phyloP scores from a whole-genome alignment of 768 basidiomycete genomes.

The Suillus americanus region DNA sequence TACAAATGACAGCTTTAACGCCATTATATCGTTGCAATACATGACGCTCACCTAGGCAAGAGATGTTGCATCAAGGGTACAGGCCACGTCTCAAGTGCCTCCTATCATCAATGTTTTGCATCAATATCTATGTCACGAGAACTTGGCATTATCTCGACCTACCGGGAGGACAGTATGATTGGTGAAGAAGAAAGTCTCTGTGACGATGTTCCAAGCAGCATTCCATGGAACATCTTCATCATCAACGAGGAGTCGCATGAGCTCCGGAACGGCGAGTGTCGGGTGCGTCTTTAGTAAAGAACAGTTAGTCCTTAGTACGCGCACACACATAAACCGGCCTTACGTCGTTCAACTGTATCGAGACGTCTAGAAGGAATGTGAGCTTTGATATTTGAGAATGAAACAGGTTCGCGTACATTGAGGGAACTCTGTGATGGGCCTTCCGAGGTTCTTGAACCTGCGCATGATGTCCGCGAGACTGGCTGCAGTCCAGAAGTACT shows the following conservation, averaged over 20 bases:
- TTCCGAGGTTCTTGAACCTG: conserved; percentile 87
- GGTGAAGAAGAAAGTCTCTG: conserved; percentile 92
- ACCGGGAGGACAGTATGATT: conserved; percentile 93
- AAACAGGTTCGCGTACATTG: conserved; percentile 55
- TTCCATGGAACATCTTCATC: conserved; percentile 89
- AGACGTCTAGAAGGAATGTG: conserved; percentile 53
- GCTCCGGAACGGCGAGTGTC: conserved; percentile 90
- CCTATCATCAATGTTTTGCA: conserved; percentile 37
- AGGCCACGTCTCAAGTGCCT: conserved; percentile 91
- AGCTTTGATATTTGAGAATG: conserved; percentile 6
- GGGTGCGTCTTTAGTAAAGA: conserved; percentile 75
- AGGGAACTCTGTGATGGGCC: conserved; percentile 77
- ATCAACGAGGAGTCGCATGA: conserved; percentile 90
- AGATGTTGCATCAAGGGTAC: conserved; percentile 84
- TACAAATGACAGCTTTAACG: conserved; percentile 13
- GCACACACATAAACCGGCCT: conserved; percentile 18
- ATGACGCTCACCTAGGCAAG: conserved; percentile 61
- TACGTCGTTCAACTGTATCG: conserved; percentile 95
- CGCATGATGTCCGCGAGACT: conserved; percentile 87
- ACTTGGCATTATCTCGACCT: conserved; percentile 24
- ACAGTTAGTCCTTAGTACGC: neutral
- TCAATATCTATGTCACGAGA: neutral
- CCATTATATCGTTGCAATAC: conserved; percentile 8
- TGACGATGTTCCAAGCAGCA: conserved; percentile 84
- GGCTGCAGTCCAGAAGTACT: conserved; percentile 94